phyloP scores from a whole-genome alignment of 768 basidiomycete species.

The Lactifluus rugatus region DNA sequence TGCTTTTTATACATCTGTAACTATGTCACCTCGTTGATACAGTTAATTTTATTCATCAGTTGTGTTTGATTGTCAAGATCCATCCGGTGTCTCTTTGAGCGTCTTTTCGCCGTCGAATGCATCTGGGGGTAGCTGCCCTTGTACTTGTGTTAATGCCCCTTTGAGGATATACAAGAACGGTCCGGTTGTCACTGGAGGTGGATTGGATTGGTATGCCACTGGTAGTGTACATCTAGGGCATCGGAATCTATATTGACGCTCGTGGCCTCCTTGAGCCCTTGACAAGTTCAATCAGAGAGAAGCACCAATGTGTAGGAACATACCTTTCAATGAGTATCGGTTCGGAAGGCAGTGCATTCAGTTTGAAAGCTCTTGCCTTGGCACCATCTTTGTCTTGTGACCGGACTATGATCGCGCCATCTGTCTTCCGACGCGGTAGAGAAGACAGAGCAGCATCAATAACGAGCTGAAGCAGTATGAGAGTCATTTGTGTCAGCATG shows the following conservation, averaged over 20 bases:
- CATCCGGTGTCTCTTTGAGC: slow-evolving; percentile 4
- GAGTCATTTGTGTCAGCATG: background rate
- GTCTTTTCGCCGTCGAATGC: slow-evolving; percentile 56
- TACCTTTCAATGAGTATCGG: slow-evolving; percentile 75
- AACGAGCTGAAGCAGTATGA: slow-evolving; percentile 46
- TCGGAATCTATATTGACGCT: slow-evolving; percentile 63
- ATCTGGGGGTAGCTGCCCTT: slow-evolving; percentile 77
- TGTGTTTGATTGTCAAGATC: background rate
- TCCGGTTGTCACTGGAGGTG: slow-evolving; percentile 66
- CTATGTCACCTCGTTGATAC: background rate
- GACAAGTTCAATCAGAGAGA: slow-evolving; percentile 19
- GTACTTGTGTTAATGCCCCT: slow-evolving; percentile 79
- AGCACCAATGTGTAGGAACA: slow-evolving; percentile 17
- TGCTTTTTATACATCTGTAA: background rate
- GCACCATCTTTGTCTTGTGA: slow-evolving; percentile 50
- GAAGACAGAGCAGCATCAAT: slow-evolving; percentile 64
- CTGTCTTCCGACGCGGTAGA: slow-evolving; percentile 64
- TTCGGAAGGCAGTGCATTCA: slow-evolving; percentile 64
- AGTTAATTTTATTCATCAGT: background rate
- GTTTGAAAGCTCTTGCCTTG: slow-evolving; percentile 71
- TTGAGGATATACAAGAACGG: slow-evolving; percentile 72
- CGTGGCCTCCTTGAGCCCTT: slow-evolving; percentile 53
- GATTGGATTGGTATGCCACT: slow-evolving; percentile 68
- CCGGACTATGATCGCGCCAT: slow-evolving; percentile 72
- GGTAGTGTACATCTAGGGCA: slow-evolving; percentile 60